These are phyloP conservation scores for Melaleuca alternifolia DNA, from an alignment of 345 rosid genomes.

Conservation along the genomic window DNA sequence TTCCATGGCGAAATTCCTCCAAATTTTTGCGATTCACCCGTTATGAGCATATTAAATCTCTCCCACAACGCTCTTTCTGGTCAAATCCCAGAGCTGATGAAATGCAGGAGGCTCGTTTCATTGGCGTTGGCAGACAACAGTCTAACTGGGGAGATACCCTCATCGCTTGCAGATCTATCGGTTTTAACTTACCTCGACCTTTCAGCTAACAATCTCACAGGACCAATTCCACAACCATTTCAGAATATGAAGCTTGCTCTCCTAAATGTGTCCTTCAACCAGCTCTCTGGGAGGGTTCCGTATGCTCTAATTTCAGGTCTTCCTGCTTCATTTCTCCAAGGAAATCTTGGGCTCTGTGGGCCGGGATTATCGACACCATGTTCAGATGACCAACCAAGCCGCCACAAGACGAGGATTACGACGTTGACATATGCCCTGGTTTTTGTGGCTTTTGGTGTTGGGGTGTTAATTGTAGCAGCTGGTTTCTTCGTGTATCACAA, in stretches of 20 bases:
- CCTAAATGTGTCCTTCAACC: constrained; percentile 77
- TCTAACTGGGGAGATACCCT: constrained; percentile 53
- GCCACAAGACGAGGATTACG: constrained; percentile 22
- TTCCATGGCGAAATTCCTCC: constrained; percentile 64
- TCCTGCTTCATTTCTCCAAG: constrained; percentile 86
- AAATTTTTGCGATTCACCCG: constrained; percentile 82
- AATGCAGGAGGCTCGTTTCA: constrained; percentile 81
- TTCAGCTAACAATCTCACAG: constrained; percentile 70
- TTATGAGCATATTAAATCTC: constrained; percentile 76
- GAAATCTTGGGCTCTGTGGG: constrained; percentile 82
- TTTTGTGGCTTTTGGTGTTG: constrained; percentile 53
- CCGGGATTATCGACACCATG: constrained; percentile 65
- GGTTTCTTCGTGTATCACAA: constrained; percentile 41
- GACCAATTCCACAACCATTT: constrained; percentile 65
- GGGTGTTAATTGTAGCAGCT: constrained; percentile 36
- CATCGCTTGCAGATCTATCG: constrained; percentile 65
- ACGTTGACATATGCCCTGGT: constrained; percentile 43
- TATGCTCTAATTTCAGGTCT: constrained; percentile 66
- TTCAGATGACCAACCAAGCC: constrained; percentile 25
- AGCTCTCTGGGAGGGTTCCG: constrained; percentile 66
- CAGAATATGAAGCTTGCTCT: constrained; percentile 88
- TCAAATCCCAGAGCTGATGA: constrained; percentile 65
- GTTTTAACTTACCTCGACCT: constrained; percentile 91
- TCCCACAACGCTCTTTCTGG: constrained; percentile 69
- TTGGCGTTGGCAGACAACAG: constrained; percentile 68